Conservation (phyloP, 495 filamentous ascomycete species). For the Daldinia caldariorum region DNA sequence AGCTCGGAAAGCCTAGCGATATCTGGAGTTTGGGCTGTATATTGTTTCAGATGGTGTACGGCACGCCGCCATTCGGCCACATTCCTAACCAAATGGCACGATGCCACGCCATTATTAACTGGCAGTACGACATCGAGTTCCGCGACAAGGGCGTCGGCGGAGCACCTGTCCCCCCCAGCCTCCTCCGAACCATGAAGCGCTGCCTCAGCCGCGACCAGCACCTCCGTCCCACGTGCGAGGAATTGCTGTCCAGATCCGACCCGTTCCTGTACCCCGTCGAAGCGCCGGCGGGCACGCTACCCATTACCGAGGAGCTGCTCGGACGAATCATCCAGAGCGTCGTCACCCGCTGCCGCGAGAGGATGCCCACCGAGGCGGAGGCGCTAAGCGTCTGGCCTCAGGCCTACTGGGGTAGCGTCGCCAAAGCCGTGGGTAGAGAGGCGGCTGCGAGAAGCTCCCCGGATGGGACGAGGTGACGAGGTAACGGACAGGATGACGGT, state of each 20-base stretch:
- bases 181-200: constrained; percentile 76
- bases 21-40: constrained; percentile 98
- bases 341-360: constrained; percentile 74
- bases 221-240: constrained; percentile 77
- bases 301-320: constrained; percentile 80
- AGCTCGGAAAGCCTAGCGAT: constrained; percentile 93
- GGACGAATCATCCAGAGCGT: constrained; percentile 79
- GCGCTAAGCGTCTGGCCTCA: constrained; percentile 71
- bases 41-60: constrained; percentile 97
- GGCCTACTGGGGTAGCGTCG: constrained; percentile 64
- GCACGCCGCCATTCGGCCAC: constrained; percentile 89
- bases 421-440: constrained; percentile 51
- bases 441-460: constrained; percentile 1
- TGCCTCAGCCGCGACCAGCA: constrained; percentile 84
- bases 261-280: constrained; percentile 83
- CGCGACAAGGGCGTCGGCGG: constrained; percentile 79
- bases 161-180: constrained; percentile 71
- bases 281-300: constrained; percentile 67
- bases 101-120: constrained; percentile 88
- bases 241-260: constrained; percentile 76
- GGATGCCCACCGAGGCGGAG: constrained; percentile 76
- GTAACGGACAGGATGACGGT: neutral
- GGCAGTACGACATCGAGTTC: constrained; percentile 82
- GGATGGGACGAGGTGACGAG: constrained; percentile 18
- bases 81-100: constrained; percentile 82